Base-by-base conservation (phyloP, 306 rosid species). In the Chamaecrista fasciculata region DNA sequence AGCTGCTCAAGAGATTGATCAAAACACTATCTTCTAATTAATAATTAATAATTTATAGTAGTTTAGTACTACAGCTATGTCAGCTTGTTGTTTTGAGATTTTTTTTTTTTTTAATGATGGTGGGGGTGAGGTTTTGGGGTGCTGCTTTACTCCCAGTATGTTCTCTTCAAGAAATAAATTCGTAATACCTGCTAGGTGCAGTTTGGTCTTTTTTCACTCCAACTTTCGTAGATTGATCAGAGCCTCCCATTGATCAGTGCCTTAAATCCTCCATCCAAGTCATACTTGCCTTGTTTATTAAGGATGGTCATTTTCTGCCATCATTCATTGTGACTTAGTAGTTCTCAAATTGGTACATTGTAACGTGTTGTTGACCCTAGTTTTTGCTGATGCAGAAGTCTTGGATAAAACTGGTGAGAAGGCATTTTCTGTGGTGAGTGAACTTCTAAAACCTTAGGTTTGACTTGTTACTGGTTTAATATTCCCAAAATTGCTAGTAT, bases 351-450 rank as follows among this genome's bases (percentile, higher is more conserved):
- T 62, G 64, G 49, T 61, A 20, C 47, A 23, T 20, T 62, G 28
- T 62, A 47, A 20, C 48, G 42, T 66, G 77, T 19, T 50, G 49
- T 48, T 83, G 72, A 65, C 57, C 56, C 48, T 74, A 29, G 53
- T 63, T 77, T 78, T 16, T 78, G 62, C 58, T 34, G 8, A 43
- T 76, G 90, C 96, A 94, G 96, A 81, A 78, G 84, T 81, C 77
- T 75, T 86, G 33, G 89, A 85, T 36, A 83, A 65, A 81, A 75
- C 64, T 43, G 80, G 85, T 58, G 66, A 72, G 70, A 85, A 71
- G 72, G 72, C 48, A 72, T 85, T 88, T 69, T 82, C 98, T 67
- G 8, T 76, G 71, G 98, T 90, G 71, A 86, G 97, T 60, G 26
- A 53, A 69, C 60, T 72, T 72, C 43, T 33, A n/a, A n/a, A 18